Evolutionary conservation across 2,329 filamentous ascomycete species (phyloP), one percentile per base, ranked within the genome.

Genomic region (Orbilia javanica): DNA sequence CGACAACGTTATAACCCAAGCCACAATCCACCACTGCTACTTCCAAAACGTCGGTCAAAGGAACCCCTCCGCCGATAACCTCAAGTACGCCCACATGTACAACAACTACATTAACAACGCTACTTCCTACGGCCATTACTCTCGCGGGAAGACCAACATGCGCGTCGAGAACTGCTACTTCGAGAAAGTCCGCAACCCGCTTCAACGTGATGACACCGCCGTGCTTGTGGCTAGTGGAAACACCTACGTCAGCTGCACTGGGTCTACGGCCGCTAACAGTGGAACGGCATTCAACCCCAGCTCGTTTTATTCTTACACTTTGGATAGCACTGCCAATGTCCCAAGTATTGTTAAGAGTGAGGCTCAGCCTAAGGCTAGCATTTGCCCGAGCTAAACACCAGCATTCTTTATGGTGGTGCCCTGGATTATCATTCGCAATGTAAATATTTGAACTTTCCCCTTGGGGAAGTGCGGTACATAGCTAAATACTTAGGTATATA

Each of bases 61-160:
- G 18, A 80, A 79, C 48, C 80, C 80, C 25, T 80, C 79, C 13
- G 80, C 80, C 20, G 80, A 81, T 64, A 81, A 81, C 62, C 50
- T 79, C 34, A 79, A 79, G 42, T 79, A 80, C 36, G 79, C 77
- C 20, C 80, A 81, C 42, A 60, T 81, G 48, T 81, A 79, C 60
- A 81, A 80, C 64, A 81, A 81, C 64, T 81, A 81, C 44, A 69
- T 79, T 22, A 55, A 80, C 31, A 80, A 80, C 25, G 70, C 79
- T n/a, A 81, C 80, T n/a, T 81, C 80, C 8, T 81, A 81, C 36
- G 80, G 80, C 5, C 79, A 81, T 62, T 81, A 81, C 52, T 80
- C 79, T 5, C 80, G 80, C 25, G 80, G 80, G 25, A 31, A 78
- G 39, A 81, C 80, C 31, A 68, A 80, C 15, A 75, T 81, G 69